A percentile compares a stretch with the other conserved stretches of the same genome.
These are phyloP conservation scores for Pseudogymnoascus sp. DNA, from an alignment of 2,329 filamentous ascomycete species.

Conservation along the genomic window DNA sequence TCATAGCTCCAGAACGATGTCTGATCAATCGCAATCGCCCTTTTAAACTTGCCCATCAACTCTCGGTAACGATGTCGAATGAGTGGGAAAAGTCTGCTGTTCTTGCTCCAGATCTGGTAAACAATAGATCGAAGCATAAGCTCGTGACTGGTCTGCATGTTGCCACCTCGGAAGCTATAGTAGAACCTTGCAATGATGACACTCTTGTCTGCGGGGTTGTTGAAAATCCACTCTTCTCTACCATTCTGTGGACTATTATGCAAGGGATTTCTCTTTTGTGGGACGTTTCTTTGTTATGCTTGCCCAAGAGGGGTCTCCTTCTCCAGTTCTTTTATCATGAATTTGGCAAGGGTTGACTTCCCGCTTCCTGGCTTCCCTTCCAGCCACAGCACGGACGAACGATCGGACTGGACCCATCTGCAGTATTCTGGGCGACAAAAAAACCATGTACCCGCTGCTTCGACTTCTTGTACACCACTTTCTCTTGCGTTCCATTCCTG, in stretches of 20 bases:
- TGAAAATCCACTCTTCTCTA: background rate
- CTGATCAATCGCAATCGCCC: too few species aligned
- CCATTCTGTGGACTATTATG: background rate
- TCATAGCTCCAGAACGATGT: slow-evolving; percentile 2
- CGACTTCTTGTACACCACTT: background rate
- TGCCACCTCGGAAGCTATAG: slow-evolving; percentile 13
- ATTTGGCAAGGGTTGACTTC: slow-evolving; percentile 15
- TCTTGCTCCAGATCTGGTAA: slow-evolving; percentile 11
- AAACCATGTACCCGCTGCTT: background rate
- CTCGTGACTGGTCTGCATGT: slow-evolving; percentile 11
- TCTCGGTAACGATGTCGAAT: slow-evolving; percentile 11
- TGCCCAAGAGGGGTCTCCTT: background rate
- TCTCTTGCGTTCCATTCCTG: slow-evolving; percentile 6
- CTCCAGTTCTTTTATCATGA: background rate
- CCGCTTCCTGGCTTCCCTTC: slow-evolving; percentile 18
- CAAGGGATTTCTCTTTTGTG: background rate
- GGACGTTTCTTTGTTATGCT: background rate
- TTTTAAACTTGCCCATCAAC: too few species aligned
- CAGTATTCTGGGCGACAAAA: background rate
- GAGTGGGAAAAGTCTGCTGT: slow-evolving; percentile 7
- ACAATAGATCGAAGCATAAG: slow-evolving; percentile 17
- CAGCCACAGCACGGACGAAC: slow-evolving; percentile 9
- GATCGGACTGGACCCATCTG: background rate
- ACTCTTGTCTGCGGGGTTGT: background rate
- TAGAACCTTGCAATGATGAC: slow-evolving; percentile 14